Percentiles rank a stretch among this genome's conserved stretches.
Conservation (phyloP, 2,329 filamentous ascomycete genomes). For the Atkinsonella texensis region DNA sequence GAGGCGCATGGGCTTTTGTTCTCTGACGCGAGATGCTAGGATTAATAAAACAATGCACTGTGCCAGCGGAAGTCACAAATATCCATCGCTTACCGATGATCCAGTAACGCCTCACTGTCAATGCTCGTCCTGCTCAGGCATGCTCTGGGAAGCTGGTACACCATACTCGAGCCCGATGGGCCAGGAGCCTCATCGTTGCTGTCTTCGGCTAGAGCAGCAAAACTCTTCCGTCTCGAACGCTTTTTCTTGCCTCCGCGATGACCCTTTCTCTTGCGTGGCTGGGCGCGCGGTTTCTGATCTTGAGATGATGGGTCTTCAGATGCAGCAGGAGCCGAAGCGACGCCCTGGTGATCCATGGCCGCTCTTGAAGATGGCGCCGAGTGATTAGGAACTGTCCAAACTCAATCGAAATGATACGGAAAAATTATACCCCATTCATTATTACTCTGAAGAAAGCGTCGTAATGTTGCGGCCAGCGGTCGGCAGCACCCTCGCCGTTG, state of each 20-base stretch:
- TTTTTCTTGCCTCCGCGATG: conserved; percentile 71
- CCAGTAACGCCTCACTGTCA: conserved; percentile 76
- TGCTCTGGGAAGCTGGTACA: conserved; percentile 36
- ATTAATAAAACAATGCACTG: neutral
- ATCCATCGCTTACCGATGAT: conserved; percentile 54
- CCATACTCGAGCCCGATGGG: conserved; percentile 30
- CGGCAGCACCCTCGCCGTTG: neutral
- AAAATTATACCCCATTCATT: neutral
- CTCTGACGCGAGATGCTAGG: conserved; percentile 23
- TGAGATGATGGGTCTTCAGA: conserved; percentile 1
- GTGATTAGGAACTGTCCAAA: conserved; percentile 15
- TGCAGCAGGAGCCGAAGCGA: conserved; percentile 7
- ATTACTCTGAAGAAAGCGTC: neutral
- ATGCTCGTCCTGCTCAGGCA: conserved; percentile 76
- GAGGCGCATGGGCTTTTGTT: conserved; percentile 50
- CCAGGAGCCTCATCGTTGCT: conserved; percentile 25
- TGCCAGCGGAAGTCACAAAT: neutral
- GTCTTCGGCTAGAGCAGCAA: conserved; percentile 53
- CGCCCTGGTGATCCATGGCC: conserved; percentile 7
- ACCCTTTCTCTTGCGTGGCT: conserved; percentile 51
- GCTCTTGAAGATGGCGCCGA: conserved; percentile 9
- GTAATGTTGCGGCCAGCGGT: neutral
- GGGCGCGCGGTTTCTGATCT: conserved; percentile 8
- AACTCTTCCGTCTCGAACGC: conserved; percentile 65
- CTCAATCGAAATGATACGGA: neutral